These are phyloP conservation scores for Vickermania spadyakhi DNA, from an alignment of 208 protist species.

Conservation along the genomic window DNA sequence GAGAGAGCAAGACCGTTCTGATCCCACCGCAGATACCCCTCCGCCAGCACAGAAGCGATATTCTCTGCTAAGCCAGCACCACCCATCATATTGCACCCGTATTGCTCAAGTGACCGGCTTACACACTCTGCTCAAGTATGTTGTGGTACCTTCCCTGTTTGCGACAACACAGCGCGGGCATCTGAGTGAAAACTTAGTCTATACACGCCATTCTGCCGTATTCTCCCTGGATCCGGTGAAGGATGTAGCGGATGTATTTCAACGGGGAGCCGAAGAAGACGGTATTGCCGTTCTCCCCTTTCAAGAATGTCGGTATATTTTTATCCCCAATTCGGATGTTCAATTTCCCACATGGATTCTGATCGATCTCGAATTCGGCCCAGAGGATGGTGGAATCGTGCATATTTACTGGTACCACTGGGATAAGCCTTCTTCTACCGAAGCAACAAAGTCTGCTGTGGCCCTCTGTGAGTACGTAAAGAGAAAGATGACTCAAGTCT, in stretches of 20 bases:
- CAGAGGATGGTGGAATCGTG: slow-evolving; percentile 3
- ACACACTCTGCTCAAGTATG: not conserved
- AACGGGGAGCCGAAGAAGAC: slow-evolving; percentile 62
- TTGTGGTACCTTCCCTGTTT: not conserved
- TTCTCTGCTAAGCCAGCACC: not conserved
- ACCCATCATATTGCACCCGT: not conserved
- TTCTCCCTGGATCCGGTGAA: slow-evolving; percentile 43
- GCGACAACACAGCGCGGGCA: no score
- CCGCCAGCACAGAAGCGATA: not conserved
- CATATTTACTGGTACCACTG: not conserved
- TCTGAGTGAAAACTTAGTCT: no score
- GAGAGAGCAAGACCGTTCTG: not conserved
- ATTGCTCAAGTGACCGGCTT: not conserved
- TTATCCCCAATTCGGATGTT: slow-evolving; percentile 18
- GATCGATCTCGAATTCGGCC: slow-evolving; percentile 30
- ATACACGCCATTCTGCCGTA: no score
- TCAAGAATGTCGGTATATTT: slow-evolving; percentile 29
- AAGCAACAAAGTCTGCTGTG: slow-evolving; percentile 10
- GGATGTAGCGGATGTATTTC: slow-evolving; percentile 51
- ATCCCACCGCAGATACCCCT: no score
- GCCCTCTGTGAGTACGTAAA: slow-evolving; percentile 43
- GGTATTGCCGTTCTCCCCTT: slow-evolving; percentile 56
- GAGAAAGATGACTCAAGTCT: slow-evolving; percentile 61
- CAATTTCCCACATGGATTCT: slow-evolving; percentile 56
- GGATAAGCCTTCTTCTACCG: not conserved